Evolutionary conservation across 75 land plant genomes (phyloP).

Genomic region (Ceratopteris richardii): DNA sequence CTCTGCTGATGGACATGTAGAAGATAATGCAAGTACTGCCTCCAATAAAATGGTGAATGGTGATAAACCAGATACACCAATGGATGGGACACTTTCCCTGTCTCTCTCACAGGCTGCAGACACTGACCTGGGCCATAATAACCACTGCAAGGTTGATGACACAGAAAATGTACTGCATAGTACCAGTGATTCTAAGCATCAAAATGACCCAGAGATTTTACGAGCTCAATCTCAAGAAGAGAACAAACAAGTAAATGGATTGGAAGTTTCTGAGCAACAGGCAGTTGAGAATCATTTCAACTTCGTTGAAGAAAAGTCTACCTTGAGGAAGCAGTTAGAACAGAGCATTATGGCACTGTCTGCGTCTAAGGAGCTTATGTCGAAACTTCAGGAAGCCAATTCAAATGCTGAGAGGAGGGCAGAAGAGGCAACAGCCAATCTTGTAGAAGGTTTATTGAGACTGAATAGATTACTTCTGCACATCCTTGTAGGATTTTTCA

Average conservation of each 20-base stretch:
- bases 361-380: slow-evolving; percentile 52
- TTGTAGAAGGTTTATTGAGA: slow-evolving; percentile 50
- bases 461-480: background rate
- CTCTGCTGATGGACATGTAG: no score
- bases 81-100: no score
- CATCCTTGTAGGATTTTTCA: background rate
- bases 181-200: no score
- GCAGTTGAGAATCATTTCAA: background rate
- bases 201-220: no score
- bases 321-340: slow-evolving; percentile 36
- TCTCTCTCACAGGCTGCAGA: no score
- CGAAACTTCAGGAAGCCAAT: slow-evolving; percentile 30
- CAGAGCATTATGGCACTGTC: slow-evolving; percentile 40
- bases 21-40: no score
- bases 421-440: slow-evolving; percentile 46
- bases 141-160: no score
- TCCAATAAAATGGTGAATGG: no score
- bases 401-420: slow-evolving; percentile 52
- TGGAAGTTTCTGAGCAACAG: background rate
- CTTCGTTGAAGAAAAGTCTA: slow-evolving; percentile 29
- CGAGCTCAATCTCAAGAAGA: background rate
- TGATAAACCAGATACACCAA: no score
- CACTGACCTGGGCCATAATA: no score
- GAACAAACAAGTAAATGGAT: background rate
- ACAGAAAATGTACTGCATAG: no score